Evolutionary conservation across 805 yeast genomes (phyloP).

Genomic region (Starmerella vaccinii): DNA sequence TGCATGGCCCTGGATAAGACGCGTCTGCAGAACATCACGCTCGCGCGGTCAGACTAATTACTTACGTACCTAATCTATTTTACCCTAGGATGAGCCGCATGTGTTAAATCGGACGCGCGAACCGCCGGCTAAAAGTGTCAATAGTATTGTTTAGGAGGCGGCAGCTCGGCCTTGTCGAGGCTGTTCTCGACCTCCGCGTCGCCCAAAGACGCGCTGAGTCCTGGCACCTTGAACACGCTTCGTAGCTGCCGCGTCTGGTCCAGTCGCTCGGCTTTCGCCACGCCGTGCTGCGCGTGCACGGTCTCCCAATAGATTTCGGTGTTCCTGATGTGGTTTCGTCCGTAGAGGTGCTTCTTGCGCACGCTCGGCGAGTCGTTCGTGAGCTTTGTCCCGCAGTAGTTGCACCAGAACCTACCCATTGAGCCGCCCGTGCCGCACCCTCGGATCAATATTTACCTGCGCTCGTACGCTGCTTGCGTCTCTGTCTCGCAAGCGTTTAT

Average conservation of each 20-base stretch:
- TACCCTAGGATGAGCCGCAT: neutral
- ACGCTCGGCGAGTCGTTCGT: slow-evolving; percentile 22
- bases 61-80: neutral
- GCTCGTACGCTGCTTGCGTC: neutral
- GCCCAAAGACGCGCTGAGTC: slow-evolving; percentile 12
- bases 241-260: slow-evolving; percentile 18
- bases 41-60: slow-evolving; percentile 3
- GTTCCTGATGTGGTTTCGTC: slow-evolving; percentile 18
- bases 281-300: neutral
- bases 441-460: neutral
- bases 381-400: slow-evolving; percentile 21
- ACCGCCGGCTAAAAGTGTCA: neutral
- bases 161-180: slow-evolving; percentile 13
- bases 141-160: slow-evolving; percentile 12
- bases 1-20: slow-evolving; percentile 20
- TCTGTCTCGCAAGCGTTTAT: too few relatives aligned
- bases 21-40: slow-evolving; percentile 11
- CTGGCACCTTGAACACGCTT: slow-evolving; percentile 17
- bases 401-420: slow-evolving; percentile 23
- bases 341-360: slow-evolving; percentile 21
- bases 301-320: slow-evolving; percentile 23
- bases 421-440: too few relatives aligned
- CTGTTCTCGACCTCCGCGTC: slow-evolving; percentile 10
- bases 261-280: neutral
- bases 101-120: neutral